A percentile compares a stretch with the other conserved stretches of the same genome.
phyloP scores from a whole-genome alignment of 768 basidiomycete genomes.

The Polyporus arcularius region DNA sequence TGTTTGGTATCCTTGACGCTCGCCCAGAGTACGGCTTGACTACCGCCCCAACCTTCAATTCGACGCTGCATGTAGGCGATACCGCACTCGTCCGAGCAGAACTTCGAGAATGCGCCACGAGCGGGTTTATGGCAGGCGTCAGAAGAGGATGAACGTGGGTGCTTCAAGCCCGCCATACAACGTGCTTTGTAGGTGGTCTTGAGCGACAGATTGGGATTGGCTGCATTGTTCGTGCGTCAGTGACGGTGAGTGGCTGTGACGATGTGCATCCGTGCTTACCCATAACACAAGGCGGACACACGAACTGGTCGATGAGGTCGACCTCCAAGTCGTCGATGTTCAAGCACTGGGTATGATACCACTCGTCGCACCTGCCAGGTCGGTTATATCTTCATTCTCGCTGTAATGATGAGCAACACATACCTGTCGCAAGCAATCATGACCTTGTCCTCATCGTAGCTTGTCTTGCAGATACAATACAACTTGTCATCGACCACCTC shows the following conservation, averaged over 20 bases:
- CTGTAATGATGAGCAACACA: constrained; percentile 27
- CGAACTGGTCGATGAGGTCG: constrained; percentile 90
- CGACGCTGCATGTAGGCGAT: constrained; percentile 68
- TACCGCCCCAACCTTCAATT: constrained; percentile 67
- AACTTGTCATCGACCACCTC: constrained; percentile 62
- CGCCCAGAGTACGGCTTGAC: constrained; percentile 69
- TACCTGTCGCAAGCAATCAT: constrained; percentile 96
- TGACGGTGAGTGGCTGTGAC: constrained; percentile 5
- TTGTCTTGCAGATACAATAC: constrained; percentile 87
- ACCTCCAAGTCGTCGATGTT: constrained; percentile 78
- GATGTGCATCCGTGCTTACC: constrained; percentile 46
- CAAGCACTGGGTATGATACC: constrained; percentile 91
- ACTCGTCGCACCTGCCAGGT: constrained; percentile 80
- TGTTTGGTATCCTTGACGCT: constrained; percentile 68
- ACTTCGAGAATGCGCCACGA: constrained; percentile 84
- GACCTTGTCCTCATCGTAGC: constrained; percentile 81
- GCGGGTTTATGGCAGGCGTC: constrained; percentile 80
- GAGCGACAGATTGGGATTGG: constrained; percentile 57
- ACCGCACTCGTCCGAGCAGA: constrained; percentile 89
- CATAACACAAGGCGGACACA: constrained; percentile 78
- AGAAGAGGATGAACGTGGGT: constrained; percentile 60
- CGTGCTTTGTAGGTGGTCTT: constrained; percentile 80
- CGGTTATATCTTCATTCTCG: neutral
- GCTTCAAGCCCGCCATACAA: constrained; percentile 69
- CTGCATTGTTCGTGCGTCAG: constrained; percentile 28